A percentile compares a stretch with the other conserved stretches of the same genome.
Evolutionary conservation across 2,329 filamentous ascomycete genomes (phyloP).

Genomic region (Colletotrichum tropicale): DNA sequence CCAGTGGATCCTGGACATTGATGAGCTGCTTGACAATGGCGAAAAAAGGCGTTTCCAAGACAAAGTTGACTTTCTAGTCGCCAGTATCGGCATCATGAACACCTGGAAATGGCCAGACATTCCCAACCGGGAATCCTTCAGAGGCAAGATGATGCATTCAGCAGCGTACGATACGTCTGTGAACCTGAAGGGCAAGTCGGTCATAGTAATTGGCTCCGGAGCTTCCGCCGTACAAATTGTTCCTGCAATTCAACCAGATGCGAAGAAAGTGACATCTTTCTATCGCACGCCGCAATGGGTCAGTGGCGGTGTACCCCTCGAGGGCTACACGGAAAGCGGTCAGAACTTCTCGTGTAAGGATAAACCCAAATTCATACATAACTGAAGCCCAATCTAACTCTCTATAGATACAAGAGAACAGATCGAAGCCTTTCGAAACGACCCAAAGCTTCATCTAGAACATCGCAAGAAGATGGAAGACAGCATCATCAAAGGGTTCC

Average conservation of each 20-base stretch:
- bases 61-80: not conserved
- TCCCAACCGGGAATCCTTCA: not conserved
- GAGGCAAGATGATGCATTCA: not conserved
- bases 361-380: too few species aligned
- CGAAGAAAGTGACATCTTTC: not conserved
- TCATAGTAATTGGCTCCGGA: not conserved
- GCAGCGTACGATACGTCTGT: not conserved
- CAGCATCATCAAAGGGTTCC: not conserved
- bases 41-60: not conserved
- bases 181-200: not conserved
- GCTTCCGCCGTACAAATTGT: not conserved
- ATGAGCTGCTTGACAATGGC: not conserved
- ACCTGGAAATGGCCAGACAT: not conserved
- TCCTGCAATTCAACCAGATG: not conserved
- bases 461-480: not conserved
- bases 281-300: not conserved
- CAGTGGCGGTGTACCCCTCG: not conserved
- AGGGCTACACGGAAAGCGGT: not conserved
- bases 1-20: constrained; percentile 7
- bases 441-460: not conserved
- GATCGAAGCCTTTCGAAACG: not conserved
- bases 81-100: not conserved
- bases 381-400: not conserved
- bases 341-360: not conserved
- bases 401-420: not conserved